Evolutionary conservation across 1,284 basidiomycete genomes (phyloP).

Genomic region (Gastroboletus turbinatus): DNA sequence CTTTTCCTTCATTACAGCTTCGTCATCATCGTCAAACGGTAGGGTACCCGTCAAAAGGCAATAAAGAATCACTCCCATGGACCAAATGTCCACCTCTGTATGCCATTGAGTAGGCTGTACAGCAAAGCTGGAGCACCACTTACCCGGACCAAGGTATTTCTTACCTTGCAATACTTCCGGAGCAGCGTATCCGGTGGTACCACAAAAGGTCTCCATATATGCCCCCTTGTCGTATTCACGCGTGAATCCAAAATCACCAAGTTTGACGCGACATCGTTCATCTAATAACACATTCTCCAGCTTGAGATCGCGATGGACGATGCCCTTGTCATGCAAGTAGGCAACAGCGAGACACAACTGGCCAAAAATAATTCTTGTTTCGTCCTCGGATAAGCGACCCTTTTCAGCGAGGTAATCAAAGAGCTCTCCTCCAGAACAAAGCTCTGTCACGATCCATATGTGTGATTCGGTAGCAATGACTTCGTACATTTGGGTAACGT

Average conservation of each 20-base stretch:
- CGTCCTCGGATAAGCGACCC: slow-evolving; percentile 81
- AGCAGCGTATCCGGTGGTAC: slow-evolving; percentile 93
- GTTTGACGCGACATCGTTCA: slow-evolving; percentile 82
- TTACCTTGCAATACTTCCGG: slow-evolving; percentile 93
- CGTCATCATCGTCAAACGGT: slow-evolving; percentile 98
- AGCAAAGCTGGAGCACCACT: slow-evolving; percentile 25
- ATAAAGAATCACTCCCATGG: slow-evolving; percentile 93
- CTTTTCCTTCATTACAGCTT: slow-evolving; percentile 83
- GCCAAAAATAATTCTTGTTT: slow-evolving; percentile 84
- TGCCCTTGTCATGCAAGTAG: slow-evolving; percentile 86
- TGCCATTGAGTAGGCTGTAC: slow-evolving; percentile 1
- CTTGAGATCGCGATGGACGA: slow-evolving; percentile 95
- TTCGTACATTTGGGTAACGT: slow-evolving; percentile 95
- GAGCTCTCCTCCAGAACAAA: slow-evolving; percentile 94
- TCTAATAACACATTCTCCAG: slow-evolving; percentile 94
- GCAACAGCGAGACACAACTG: slow-evolving; percentile 96
- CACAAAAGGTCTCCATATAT: slow-evolving; percentile 94
- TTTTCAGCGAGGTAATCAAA: slow-evolving; percentile 98
- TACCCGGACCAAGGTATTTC: slow-evolving; percentile 88
- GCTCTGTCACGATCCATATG: slow-evolving; percentile 97
- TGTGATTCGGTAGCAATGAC: slow-evolving; percentile 94
- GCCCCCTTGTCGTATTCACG: slow-evolving; percentile 86
- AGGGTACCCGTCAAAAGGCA: slow-evolving; percentile 90
- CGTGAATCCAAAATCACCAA: slow-evolving; percentile 97
- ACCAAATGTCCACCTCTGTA: slow-evolving; percentile 96